Base-by-base conservation (phyloP, 257 asterid species). In the Knoxia roxburghii region DNA sequence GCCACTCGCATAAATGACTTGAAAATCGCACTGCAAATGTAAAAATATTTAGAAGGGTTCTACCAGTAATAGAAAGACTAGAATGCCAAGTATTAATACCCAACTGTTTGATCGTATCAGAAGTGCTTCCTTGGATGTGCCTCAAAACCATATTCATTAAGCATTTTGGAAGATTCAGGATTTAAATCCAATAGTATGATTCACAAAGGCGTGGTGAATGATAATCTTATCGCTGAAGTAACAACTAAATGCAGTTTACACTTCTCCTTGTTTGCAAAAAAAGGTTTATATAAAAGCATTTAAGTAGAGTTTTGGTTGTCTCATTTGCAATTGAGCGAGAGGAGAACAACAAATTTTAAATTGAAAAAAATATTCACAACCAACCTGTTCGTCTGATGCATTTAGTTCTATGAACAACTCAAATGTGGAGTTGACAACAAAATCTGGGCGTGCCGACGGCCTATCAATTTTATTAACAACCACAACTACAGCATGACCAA, bases 331-430 rank as follows among this genome's bases (percentile, higher is more conserved):
- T 55, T 29, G 60, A n/a, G 6, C 39, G 65, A 53, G 39, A 46
- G 23, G 40, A 3, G 40, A 39, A 57, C 6, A 7, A 43, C 24
- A 67, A 39, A 41, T 9, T 33, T 23, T 10, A 29, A 56, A 39
- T 26, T 20, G 39, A n/a, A 52, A 18, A 65, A 13, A 27, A 45
- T 59, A 48, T 12, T 60, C 40, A 67, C 64, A 32, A 39, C 40
- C 30, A 80, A 94, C 99, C 97, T 94, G 99, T 67, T 94, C 99
- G 52, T 94, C 99, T 45, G 96, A 75, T 46, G 99, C 99, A 78
- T 94, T 88, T 54, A 94, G 83, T 72, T 94, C 99, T 72, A 94
- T 90, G 74, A 94, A 94, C 76, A 94, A 80, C 76, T 94, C 99
- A 72, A 94, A 90, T 49, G 99, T 94, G 21, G 99, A 86, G 81